A percentile compares a stretch with the other conserved stretches of the same genome.
phyloP scores from a whole-genome alignment of 768 basidiomycete genomes.

The Phylloporus arenicola region DNA sequence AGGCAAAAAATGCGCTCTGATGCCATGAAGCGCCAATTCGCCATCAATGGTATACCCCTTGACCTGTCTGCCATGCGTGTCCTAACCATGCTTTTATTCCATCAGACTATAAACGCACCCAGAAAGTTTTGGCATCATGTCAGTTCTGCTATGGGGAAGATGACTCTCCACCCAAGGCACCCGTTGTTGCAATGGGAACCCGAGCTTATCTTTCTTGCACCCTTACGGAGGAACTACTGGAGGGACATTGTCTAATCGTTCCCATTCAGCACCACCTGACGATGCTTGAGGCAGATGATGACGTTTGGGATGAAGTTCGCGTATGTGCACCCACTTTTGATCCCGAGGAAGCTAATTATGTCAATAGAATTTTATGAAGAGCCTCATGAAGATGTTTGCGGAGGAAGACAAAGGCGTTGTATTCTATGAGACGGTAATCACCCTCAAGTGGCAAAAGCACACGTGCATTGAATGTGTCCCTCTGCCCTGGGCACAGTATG shows the following conservation, averaged over 20 bases:
- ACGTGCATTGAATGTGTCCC: slow-evolving; percentile 94
- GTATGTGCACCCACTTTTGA: slow-evolving; percentile 40
- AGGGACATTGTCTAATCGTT: slow-evolving; percentile 91
- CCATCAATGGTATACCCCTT: slow-evolving; percentile 73
- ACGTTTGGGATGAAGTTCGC: slow-evolving; percentile 95
- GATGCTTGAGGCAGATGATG: slow-evolving; percentile 91
- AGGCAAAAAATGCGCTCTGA: slow-evolving; percentile 95
- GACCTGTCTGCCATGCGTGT: background rate
- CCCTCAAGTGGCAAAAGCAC: slow-evolving; percentile 82
- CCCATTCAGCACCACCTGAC: slow-evolving; percentile 92
- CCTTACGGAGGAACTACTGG: slow-evolving; percentile 77
- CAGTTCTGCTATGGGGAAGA: slow-evolving; percentile 91
- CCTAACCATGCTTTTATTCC: background rate
- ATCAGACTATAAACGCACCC: slow-evolving; percentile 90
- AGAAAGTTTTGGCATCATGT: slow-evolving; percentile 82
- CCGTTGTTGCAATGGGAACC: slow-evolving; percentile 87
- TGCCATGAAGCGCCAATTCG: slow-evolving; percentile 95
- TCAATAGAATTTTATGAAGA: slow-evolving; percentile 75
- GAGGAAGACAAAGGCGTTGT: slow-evolving; percentile 90
- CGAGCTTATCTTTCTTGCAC: slow-evolving; percentile 90
- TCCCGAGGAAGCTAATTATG: background rate
- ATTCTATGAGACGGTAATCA: slow-evolving; percentile 92
- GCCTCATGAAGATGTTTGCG: slow-evolving; percentile 90
- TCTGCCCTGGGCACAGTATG: slow-evolving; percentile 82
- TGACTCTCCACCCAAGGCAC: slow-evolving; percentile 81